Percentiles rank a stretch among this genome's conserved stretches.
Evolutionary conservation across 2,329 filamentous ascomycete species (phyloP).

Genomic region (Penicillium brevicompactum): DNA sequence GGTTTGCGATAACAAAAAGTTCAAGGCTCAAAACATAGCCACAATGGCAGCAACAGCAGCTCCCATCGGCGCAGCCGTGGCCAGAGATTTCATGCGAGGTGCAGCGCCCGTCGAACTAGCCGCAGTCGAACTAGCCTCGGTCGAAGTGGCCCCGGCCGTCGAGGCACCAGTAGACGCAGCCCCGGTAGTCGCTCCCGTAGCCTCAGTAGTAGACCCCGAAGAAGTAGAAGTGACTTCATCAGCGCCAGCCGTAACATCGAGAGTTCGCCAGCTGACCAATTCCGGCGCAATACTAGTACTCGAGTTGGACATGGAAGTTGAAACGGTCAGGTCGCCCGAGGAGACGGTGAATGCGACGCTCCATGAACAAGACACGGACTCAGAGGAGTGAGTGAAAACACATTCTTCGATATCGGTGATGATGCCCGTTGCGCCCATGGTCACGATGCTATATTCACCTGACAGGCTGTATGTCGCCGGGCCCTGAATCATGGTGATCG

Average conservation of each 20-base stretch:
- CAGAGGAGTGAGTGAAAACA: slow-evolving; percentile 10
- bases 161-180: background rate
- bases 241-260: slow-evolving; percentile 7
- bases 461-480: slow-evolving; percentile 7
- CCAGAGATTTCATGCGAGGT: background rate
- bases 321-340: background rate
- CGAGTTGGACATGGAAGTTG: background rate
- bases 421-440: background rate
- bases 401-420: background rate
- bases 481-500: slow-evolving; percentile 13
- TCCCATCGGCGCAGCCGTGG: slow-evolving; percentile 3
- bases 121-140: background rate
- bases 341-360: background rate
- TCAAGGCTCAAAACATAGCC: slow-evolving; percentile 6
- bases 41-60: slow-evolving; percentile 10
- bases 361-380: slow-evolving; percentile 8
- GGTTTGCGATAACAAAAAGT: background rate
- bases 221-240: background rate
- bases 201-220: background rate
- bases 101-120: background rate
- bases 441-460: background rate
- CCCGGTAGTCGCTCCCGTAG: background rate
- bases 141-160: background rate
- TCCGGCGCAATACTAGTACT: background rate
- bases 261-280: background rate